A percentile compares a stretch with the other conserved stretches of the same genome.
Conservation (phyloP, 148 eudicot genomes). For the Chenopodium formosanum region DNA sequence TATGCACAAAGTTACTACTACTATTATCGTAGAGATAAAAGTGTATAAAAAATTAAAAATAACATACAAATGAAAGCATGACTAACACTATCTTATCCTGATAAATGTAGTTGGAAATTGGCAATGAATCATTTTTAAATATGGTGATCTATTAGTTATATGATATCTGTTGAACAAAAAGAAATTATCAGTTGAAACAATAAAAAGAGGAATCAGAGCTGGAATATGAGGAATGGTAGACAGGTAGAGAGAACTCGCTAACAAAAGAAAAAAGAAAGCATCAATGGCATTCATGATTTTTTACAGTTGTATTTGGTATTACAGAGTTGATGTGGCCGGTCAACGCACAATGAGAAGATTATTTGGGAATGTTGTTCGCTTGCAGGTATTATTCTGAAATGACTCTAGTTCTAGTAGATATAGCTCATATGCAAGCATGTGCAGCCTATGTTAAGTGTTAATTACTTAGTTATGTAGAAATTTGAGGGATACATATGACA, state of each 20-base stretch:
- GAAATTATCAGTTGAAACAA: not conserved
- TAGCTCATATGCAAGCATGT: not conserved
- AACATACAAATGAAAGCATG: not conserved
- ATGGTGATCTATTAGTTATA: too few relatives aligned
- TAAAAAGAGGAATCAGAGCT: not conserved
- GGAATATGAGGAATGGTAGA: not conserved
- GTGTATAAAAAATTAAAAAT: not conserved
- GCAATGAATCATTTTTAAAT: too few relatives aligned
- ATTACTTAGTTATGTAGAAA: not conserved
- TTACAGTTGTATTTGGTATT: constrained; percentile 13
- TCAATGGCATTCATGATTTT: not conserved
- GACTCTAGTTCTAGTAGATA: not conserved
- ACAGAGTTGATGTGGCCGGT: constrained; percentile 77
- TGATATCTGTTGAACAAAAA: not conserved
- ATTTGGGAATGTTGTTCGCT: constrained; percentile 51
- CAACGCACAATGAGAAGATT: constrained; percentile 62
- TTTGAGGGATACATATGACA: not conserved
- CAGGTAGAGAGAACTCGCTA: not conserved
- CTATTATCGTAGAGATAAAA: not conserved
- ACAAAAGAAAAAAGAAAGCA: not conserved
- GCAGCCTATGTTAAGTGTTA: not conserved
- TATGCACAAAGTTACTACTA: too few relatives aligned
- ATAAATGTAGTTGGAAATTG: too few relatives aligned
- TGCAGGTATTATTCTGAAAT: constrained; percentile 53
- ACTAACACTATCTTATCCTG: not conserved